A percentile compares a stretch with the other conserved stretches of the same genome.
phyloP scores from a whole-genome alignment of 2,329 filamentous ascomycete genomes.

The Sporothrix sp. region DNA sequence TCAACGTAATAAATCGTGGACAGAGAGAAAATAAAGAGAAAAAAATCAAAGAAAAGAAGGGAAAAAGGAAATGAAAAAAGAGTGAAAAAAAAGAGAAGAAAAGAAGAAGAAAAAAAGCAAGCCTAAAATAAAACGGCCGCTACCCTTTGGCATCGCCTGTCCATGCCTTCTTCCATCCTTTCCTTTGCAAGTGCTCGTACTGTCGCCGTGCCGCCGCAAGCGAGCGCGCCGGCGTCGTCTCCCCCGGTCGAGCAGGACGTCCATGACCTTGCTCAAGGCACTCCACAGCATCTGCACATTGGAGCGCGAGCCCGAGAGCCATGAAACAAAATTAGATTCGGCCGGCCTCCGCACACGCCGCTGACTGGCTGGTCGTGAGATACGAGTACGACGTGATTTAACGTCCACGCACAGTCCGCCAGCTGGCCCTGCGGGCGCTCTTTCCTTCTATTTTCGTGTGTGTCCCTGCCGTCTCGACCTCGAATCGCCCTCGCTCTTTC shows the following conservation, averaged over 20 bases:
- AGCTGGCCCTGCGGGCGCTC: background rate
- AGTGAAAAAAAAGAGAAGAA: background rate
- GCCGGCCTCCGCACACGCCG: conserved; percentile 4
- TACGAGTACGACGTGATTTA: no score
- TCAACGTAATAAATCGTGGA: no score
- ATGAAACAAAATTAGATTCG: conserved; percentile 1
- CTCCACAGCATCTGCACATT: no score
- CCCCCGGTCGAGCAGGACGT: no score
- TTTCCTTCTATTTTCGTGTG: background rate
- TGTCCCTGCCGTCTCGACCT: background rate
- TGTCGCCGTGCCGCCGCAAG: background rate
- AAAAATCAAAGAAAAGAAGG: background rate
- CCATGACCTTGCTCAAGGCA: no score
- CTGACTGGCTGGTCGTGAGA: no score
- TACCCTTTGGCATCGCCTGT: conserved; percentile 6
- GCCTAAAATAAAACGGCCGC: background rate
- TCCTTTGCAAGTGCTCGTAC: background rate
- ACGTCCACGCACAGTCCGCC: background rate
- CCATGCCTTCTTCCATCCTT: conserved; percentile 1
- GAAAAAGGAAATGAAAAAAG: background rate
- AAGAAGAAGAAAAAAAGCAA: background rate
- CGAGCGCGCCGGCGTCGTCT: background rate
- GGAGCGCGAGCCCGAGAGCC: background rate
- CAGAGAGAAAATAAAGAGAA: background rate
- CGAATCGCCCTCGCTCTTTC: background rate